Evolutionary conservation across 192 early-diverging fungal species (phyloP).

Genomic region (Dispira simplex): DNA sequence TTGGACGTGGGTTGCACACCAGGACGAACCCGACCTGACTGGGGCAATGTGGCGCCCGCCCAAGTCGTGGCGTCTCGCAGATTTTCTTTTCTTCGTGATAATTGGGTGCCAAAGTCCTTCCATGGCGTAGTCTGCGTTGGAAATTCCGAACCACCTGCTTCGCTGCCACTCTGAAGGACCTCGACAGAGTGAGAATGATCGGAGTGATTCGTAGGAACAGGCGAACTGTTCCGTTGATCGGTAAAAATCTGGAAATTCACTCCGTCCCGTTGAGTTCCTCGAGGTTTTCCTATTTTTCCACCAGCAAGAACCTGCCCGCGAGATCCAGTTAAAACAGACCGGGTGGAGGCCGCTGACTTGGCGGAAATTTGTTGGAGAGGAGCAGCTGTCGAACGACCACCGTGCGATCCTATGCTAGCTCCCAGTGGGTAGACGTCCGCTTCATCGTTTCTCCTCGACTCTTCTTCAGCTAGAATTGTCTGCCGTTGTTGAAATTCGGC

Average conservation of each 20-base stretch:
- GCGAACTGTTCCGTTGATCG: conserved; percentile 10
- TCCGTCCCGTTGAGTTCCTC: not conserved
- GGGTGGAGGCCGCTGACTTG: not conserved
- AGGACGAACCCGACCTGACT: conserved; percentile 16
- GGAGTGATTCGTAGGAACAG: not conserved
- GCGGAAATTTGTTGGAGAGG: not conserved
- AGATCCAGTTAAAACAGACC: not conserved
- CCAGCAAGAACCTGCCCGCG: not conserved
- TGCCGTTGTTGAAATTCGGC: conserved; percentile 40
- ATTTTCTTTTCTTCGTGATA: conserved; percentile 54
- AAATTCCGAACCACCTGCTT: not conserved
- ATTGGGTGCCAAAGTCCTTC: conserved; percentile 41
- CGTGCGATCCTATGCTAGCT: not conserved
- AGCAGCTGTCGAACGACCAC: not conserved
- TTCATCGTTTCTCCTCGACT: no score
- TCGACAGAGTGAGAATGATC: not conserved
- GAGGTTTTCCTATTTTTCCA: not conserved
- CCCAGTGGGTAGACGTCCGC: not conserved
- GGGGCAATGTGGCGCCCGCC: conserved; percentile 40
- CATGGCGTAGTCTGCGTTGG: conserved; percentile 18
- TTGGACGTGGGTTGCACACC: conserved; percentile 1
- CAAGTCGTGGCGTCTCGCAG: conserved; percentile 36
- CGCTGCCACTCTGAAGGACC: not conserved
- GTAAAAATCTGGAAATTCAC: conserved; percentile 23
- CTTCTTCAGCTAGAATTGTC: no score